These are phyloP conservation scores for Penicillium vulpinum DNA, from an alignment of 2,329 filamentous ascomycete species.

Conservation along the genomic window DNA sequence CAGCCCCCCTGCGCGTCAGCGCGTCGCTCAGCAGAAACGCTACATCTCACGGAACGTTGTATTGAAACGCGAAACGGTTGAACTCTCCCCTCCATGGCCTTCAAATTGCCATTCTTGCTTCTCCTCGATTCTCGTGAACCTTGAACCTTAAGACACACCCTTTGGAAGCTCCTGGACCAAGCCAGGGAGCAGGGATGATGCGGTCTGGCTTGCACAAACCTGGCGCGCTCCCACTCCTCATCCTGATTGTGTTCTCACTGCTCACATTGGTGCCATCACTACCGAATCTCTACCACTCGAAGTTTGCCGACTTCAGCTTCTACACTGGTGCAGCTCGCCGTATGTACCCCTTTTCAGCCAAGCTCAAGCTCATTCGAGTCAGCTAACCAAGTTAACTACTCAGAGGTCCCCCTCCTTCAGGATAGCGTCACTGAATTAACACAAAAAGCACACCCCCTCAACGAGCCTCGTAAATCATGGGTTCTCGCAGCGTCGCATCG, in stretches of 20 bases:
- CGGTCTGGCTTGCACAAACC: conserved; percentile 37
- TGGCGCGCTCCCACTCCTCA: conserved; percentile 36
- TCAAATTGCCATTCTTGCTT: conserved; percentile 3
- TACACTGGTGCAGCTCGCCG: conserved; percentile 24
- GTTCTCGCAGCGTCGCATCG: conserved; percentile 10
- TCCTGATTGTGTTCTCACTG: conserved; percentile 35
- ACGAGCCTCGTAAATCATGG: conserved; percentile 16
- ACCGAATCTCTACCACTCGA: conserved; percentile 31
- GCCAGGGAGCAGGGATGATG: conserved; percentile 66
- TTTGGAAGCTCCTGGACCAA: conserved; percentile 11
- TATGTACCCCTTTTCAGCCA: conserved; percentile 21
- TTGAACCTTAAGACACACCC: neutral
- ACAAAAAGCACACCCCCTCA: conserved; percentile 5
- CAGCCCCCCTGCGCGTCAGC: conserved; percentile 1
- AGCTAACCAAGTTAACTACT: conserved; percentile 3
- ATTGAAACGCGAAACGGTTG: conserved; percentile 4
- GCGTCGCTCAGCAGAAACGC: conserved; percentile 2
- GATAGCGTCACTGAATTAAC: conserved; percentile 18
- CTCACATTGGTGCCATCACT: conserved; percentile 37
- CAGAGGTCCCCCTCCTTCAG: conserved; percentile 31
- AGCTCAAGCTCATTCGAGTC: neutral
- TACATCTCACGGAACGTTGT: conserved; percentile 2
- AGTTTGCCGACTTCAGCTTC: conserved; percentile 30
- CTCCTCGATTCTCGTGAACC: conserved; percentile 2
- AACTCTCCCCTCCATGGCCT: conserved; percentile 12